A percentile compares a stretch with the other conserved stretches of the same genome.
These are phyloP conservation scores for Roridomyces roridus DNA, from an alignment of 768 basidiomycete species.

Conservation along the genomic window DNA sequence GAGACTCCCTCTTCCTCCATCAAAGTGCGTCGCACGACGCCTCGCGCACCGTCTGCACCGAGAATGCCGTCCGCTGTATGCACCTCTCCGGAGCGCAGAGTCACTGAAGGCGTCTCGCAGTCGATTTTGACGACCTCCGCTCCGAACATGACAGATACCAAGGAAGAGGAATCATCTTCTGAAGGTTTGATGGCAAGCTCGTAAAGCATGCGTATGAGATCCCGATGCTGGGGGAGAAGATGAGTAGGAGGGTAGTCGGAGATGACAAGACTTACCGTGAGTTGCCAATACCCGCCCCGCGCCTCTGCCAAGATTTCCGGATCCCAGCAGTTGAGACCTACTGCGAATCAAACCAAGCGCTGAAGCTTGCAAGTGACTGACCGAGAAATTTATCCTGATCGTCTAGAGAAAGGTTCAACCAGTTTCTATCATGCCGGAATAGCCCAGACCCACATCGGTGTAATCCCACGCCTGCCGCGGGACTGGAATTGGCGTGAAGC, in stretches of 20 bases:
- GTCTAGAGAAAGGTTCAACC: no score
- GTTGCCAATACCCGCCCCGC: conserved; percentile 1
- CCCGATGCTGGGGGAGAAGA: background rate
- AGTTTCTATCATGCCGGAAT: no score
- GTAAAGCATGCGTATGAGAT: conserved; percentile 7
- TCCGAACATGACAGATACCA: background rate
- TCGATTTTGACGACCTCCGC: conserved; percentile 13
- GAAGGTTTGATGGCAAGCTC: background rate
- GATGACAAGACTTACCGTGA: background rate
- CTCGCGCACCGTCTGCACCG: conserved; percentile 11
- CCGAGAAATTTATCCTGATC: no score
- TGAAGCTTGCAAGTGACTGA: no score
- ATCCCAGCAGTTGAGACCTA: background rate
- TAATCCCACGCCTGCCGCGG: background rate
- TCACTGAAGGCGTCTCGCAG: conserved; percentile 1
- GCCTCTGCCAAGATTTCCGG: background rate
- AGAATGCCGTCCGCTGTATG: conserved; percentile 5
- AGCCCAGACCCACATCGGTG: conserved; percentile 5
- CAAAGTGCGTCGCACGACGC: conserved; percentile 1
- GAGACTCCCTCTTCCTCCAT: background rate
- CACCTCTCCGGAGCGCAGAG: background rate
- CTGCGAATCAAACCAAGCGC: no score
- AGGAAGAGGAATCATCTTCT: background rate
- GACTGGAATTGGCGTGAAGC: background rate
- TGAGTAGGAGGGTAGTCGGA: background rate